Base-by-base conservation (phyloP, 2,329 filamentous ascomycete species). In the Cordyceps farinosa region DNA sequence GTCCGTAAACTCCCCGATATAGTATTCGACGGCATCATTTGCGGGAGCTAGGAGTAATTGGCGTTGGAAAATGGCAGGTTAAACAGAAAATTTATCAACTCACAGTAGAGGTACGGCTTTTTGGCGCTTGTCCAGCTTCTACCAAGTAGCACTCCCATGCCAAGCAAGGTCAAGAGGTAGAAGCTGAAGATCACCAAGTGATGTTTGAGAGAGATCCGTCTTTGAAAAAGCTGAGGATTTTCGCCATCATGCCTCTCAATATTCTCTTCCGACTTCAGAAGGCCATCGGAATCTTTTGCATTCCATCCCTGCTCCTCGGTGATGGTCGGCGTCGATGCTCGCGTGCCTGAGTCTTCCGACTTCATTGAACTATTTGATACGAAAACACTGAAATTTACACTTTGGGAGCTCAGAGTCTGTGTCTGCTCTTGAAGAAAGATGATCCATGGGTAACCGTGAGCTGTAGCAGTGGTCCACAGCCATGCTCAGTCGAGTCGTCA, bases 151-250 rank as follows among this genome's bases (percentile, higher is more conserved):
- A 52, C 22, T 6, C 45, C 61, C 61, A 63, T 45, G 48, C 22
- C 45, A 8, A 58, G 34, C 27, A 58, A 15, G 1, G 53, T 59
- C 29, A 51, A 32, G 27, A 58, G 22, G 22, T 59, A 63, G 15
- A 63, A 58, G 61, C 47, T 36, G 32, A 63, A 63, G 8, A 63
- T 59, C 5, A 15, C 47, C 42, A 58, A 15, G 27, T 63, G 61
- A 15, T 47, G 6, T 30, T 45, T 45, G 38, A 47, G 22, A 8
- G 50, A n/a, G 4, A 54, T 29, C 5, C 15, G 29, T 29, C 11
- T 27, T 9, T 54, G 59, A 15, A 52, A 34, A 17, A 53, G 29
- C 11, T 13, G 3, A 8, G 36, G 3, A 1, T 34, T 13, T 13
- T 40, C 32, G 2, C 15, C 36, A 34, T 45, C 9, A 6, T 38